Base-by-base conservation (phyloP, 2,329 filamentous ascomycete genomes). In the Trichoderma brevicompactum region DNA sequence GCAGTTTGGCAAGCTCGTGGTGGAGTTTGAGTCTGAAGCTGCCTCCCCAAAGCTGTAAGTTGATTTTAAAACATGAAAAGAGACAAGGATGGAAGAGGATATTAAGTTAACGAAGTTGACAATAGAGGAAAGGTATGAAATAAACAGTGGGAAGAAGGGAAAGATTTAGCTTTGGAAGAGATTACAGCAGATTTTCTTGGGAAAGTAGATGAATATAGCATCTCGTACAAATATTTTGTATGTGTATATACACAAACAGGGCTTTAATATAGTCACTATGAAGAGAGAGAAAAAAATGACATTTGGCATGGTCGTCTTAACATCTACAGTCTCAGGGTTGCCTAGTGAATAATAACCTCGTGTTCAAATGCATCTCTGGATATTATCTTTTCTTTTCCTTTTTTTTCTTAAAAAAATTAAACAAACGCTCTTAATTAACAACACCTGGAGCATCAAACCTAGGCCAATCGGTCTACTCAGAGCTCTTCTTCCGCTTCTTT, bases 1-100 rank as follows among this genome's bases (percentile, higher is more conserved):
- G 68, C 94, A 98, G 77, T 97, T 98, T 81, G 95, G 94, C 10
- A 98, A 98, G 79, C 77, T 98, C 71, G 92, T 97, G 1, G 86
- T 97, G 69, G 86, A 92, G 71, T 84, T 94, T 71, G 82, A 75
- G n/a, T 68, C 72, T 0, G 69, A 70, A 5, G 76, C 73, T 12
- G 68, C 70, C 2, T 64, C 72, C 12, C 72, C 80, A 3, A 84
- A 80, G 70, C 68, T 84, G 66, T 84, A 76, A 70, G 36, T n/a
- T 28, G 23, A 28, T 28, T 28, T 28, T 28, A 28, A 28, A 28
- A 28, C 23, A 28, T 28, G 5, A 28, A 28, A 28, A 5, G 34
- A 36, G 28, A 13, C 9, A 10, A 4, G 9, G 38, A 28, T 8
- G n/a, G 36, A 12, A 23, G 2, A 23, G 23, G 28, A 36, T 23